Evolutionary conservation across 1,284 basidiomycete species (phyloP), one percentile per base, ranked within the genome.

Genomic region (Rugosomyces carneus): DNA sequence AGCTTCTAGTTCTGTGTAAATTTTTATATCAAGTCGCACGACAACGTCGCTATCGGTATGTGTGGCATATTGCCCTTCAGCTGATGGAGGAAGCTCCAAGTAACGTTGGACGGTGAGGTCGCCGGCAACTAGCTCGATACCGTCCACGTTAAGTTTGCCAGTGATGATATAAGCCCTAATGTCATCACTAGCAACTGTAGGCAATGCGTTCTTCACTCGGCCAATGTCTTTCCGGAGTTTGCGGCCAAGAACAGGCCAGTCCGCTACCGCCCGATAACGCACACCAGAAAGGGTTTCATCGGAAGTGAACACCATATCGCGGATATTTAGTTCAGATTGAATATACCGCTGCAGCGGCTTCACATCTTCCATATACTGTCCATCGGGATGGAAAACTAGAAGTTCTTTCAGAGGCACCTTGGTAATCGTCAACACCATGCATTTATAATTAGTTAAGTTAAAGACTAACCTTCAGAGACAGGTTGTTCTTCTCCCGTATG

Each of bases 31-130:
- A 35, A 99, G 79, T 38, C 96, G 77, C 51, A 98, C 80, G 43
- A 97, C 93, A 42, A 96, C 93, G 53, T 98, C 92, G 60, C 89
- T 91, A 68, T 99, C 93, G 24, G 92, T 93, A 58, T 95, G 84
- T 13, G 87, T 87, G 48, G 89, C 89, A 59, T 83, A 89, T 45
- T 84, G 79, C 42, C 72, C 76, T 56, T 80, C 78, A 8, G 72
- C 68, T 5, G 66, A 66, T 16, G 72, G 61, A 0, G 84, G 80
- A 1, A 91, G 70, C 60, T 97, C 93, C 57, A 97, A 89, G 65
- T 88, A 96, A 21, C 94, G 86, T 53, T 89, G 88, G 16, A 97
- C 91, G 6, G 87, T 78, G 51, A 99, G 73, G 62, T 99, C 96
- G 27, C 94, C 96, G 51, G 80, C 75, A 46, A 91, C 80, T 37